Evolutionary conservation across 768 basidiomycete genomes (phyloP).

Genomic region (Phylloporus rhodoxanthus): DNA sequence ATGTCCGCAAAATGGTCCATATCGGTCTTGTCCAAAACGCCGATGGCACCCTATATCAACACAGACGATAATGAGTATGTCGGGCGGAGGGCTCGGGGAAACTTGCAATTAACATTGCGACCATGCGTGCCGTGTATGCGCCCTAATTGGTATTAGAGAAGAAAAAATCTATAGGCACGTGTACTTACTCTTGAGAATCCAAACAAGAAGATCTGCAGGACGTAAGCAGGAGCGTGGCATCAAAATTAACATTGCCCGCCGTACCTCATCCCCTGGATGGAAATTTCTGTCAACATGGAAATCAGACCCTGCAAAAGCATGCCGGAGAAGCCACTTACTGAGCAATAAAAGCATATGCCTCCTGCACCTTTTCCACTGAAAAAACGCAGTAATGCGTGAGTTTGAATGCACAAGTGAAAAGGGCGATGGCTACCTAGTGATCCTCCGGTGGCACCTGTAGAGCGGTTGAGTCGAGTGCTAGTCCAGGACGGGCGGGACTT

Average conservation of each 20-base stretch:
- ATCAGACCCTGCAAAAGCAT: not conserved
- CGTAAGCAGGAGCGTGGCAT: constrained; percentile 4
- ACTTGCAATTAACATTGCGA: constrained; percentile 48
- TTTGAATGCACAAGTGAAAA: not conserved
- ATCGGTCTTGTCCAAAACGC: constrained; percentile 60
- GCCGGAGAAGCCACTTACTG: constrained; percentile 45
- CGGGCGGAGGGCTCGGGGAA: not conserved
- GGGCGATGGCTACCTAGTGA: constrained; percentile 43
- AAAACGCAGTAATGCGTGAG: constrained; percentile 2
- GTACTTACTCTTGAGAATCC: constrained; percentile 63
- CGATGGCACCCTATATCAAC: constrained; percentile 53
- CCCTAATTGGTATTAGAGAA: constrained; percentile 39
- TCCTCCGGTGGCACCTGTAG: constrained; percentile 55
- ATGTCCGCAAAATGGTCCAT: constrained; percentile 70
- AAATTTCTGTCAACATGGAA: constrained; percentile 48
- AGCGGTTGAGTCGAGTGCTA: constrained; percentile 7
- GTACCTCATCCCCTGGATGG: constrained; percentile 64
- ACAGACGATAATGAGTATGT: not conserved
- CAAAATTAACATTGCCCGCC: not conserved
- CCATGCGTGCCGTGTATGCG: constrained; percentile 72
- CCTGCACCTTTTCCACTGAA: constrained; percentile 66
- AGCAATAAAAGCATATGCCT: constrained; percentile 75
- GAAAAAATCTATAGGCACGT: not conserved
- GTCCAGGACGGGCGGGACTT: constrained; percentile 4
- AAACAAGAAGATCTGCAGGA: constrained; percentile 62